These are phyloP conservation scores for Panicum miliaceum DNA, from an alignment of 176 grass and related monocot genomes.

Conservation along the genomic window DNA sequence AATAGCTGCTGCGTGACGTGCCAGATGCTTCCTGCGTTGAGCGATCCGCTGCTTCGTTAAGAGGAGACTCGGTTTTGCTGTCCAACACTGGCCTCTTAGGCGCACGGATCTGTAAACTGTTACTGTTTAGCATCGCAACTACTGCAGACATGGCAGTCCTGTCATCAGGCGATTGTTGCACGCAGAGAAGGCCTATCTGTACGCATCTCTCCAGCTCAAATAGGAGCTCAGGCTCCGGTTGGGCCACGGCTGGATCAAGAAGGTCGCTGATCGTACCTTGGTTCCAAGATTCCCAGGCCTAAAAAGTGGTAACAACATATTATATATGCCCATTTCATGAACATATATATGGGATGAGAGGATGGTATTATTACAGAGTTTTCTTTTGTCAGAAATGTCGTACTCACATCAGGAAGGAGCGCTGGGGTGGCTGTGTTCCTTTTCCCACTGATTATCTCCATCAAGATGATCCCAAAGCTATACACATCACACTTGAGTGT, in stretches of 20 bases:
- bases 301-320: not conserved
- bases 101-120: not conserved
- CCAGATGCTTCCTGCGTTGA: not conserved
- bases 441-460: conserved; percentile 11
- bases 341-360: not conserved
- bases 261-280: not conserved
- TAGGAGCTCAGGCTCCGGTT: not conserved
- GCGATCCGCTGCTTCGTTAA: not conserved
- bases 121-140: conserved; percentile 38
- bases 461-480: conserved; percentile 10
- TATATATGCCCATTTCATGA: not conserved
- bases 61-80: not conserved
- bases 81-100: conserved; percentile 26
- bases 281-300: conserved; percentile 52
- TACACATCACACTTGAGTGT: conserved; percentile 42
- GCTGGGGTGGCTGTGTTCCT: not conserved
- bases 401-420: conserved; percentile 18
- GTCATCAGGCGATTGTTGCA: conserved; percentile 38
- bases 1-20: not conserved
- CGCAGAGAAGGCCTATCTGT: conserved; percentile 58
- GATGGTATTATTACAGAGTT: not conserved
- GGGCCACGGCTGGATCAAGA: conserved; percentile 23
- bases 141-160: conserved; percentile 48
- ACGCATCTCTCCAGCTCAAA: conserved; percentile 35
- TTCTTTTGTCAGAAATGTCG: not conserved